Evolutionary conservation across 257 asterid genomes (phyloP), one percentile per base, ranked within the genome.

Genomic region (Misopates orontium): DNA sequence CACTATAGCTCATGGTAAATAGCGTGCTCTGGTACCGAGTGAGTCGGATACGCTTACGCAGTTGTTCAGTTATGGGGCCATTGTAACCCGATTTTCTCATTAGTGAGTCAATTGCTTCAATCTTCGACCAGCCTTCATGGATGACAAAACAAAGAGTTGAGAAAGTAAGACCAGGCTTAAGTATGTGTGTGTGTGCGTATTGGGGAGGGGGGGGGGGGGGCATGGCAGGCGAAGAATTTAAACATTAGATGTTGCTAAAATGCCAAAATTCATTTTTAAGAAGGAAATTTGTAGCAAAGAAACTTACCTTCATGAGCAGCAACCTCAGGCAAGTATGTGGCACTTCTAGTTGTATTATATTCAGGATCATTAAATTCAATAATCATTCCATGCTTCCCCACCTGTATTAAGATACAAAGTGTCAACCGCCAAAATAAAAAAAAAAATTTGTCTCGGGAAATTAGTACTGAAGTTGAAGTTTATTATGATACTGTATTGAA

Each of bases 291-390:
- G 20, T 1, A 55, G 24, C 66, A 31, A 41, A 14, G 25, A 65
- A 58, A 62, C 51, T 69, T 68, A 90, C 99, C 97, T 90, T 90
- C 99, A 69, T 94, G 97, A 68, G 96, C 92, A 65, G 97, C 96
- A 60, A 94, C 87, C 82, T 94, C 99, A 42, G 99, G 97, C 79
- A 94, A 88, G 83, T 94, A 94, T 23, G 99, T 94, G 71, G 96
- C 99, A 54, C 86, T 90, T 73, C 95, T 88, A 82, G 77, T 66
- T 19, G 78, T 74, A 62, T 79, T 82, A 67, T 84, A 77, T 64
- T 74, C 79, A 60, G 95, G 95, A 69, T 90, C 99, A 24, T 87
- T 83, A 73, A 94, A 94, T 78, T 94, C 99, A 74, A 94, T 90
- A 62, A 90, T 90, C 72, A 94, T 86, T 24, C 99, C 99, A 70